Percentiles rank a stretch among this genome's conserved stretches.
Conservation (phyloP, 2,329 filamentous ascomycete species). For the Colletotrichum tabaci region DNA sequence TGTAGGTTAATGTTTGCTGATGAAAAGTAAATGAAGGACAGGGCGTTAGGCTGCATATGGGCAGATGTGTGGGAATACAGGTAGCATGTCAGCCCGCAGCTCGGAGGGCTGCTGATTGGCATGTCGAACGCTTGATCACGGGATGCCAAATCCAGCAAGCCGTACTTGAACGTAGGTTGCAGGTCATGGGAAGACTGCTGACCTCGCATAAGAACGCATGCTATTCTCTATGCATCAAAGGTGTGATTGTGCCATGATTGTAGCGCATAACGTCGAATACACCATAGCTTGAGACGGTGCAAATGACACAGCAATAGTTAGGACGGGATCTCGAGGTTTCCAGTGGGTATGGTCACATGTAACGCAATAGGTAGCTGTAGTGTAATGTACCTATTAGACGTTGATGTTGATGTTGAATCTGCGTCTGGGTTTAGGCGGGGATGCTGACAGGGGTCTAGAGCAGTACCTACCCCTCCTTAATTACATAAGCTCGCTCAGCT, state of each 20-base stretch:
- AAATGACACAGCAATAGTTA: too few relatives aligned
- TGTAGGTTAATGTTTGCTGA: too few relatives aligned
- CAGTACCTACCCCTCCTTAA: constrained; percentile 35
- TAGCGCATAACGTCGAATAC: too few relatives aligned
- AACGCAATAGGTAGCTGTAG: too few relatives aligned
- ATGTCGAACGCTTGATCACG: not conserved
- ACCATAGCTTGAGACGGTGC: too few relatives aligned
- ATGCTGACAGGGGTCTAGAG: not conserved
- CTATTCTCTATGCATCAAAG: too few relatives aligned
- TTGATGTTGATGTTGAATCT: not conserved
- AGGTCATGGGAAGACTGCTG: too few relatives aligned
- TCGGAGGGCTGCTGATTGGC: not conserved
- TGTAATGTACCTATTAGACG: too few relatives aligned
- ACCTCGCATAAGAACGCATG: not conserved
- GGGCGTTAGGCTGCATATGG: not conserved
- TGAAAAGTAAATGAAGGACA: not conserved
- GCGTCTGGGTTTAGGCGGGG: constrained; percentile 6
- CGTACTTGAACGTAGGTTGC: not conserved
- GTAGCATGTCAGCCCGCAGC: constrained; percentile 8
- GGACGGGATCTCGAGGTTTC: too few relatives aligned
- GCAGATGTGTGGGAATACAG: not conserved
- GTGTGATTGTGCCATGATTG: too few relatives aligned
- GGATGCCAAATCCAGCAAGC: not conserved
- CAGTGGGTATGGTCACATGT: too few relatives aligned
- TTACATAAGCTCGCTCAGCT: constrained; percentile 41